A percentile compares a stretch with the other conserved stretches of the same genome.
These are phyloP conservation scores for Globisporangium okanoganense DNA, from an alignment of 352 stramenopile genomes.

Conservation along the genomic window DNA sequence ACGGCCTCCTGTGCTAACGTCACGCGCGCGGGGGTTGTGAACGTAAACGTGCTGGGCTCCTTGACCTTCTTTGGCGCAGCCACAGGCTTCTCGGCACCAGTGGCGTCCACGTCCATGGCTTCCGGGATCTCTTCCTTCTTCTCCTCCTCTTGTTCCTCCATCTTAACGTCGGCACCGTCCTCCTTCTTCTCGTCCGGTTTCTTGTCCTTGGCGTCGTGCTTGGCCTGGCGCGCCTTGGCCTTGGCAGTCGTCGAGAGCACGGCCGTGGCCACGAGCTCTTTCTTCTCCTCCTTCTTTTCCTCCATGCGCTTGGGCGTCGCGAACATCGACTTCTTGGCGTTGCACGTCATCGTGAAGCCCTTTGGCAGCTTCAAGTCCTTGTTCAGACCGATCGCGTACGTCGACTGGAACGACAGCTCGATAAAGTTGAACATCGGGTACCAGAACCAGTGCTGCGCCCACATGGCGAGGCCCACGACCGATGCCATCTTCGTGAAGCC, in stretches of 20 bases:
- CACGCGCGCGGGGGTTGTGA: constrained; percentile 93
- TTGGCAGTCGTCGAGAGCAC: constrained; percentile 97
- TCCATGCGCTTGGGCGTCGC: constrained; percentile 97
- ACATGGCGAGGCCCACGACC: constrained; percentile 95
- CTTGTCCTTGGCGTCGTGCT: constrained; percentile 89
- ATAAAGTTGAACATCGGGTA: constrained; percentile 99
- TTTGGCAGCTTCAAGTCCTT: constrained; percentile 98
- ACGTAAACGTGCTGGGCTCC: constrained; percentile 91
- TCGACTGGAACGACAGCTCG: constrained; percentile 95
- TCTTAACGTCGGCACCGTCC: constrained; percentile 32
- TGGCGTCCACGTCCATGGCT: constrained; percentile 68
- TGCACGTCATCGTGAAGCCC: constrained; percentile 91
- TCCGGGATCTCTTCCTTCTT: constrained; percentile 53
- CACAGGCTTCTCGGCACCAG: constrained; percentile 30
- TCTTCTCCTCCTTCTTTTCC: constrained; percentile 99
- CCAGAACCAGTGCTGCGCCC: constrained; percentile 99
- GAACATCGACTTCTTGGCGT: constrained; percentile 95
- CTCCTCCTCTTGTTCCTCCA: constrained; percentile 40
- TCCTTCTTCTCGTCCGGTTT: constrained; percentile 31
- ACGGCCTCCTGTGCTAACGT: constrained; percentile 90
- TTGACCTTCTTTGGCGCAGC: constrained; percentile 64
- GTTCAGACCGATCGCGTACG: constrained; percentile 96
- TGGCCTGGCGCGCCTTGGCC: constrained; percentile 91
- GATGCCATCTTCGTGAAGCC: constrained; percentile 98
- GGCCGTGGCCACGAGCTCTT: constrained; percentile 96